Conservation (phyloP, 2,329 filamentous ascomycete genomes). For the Aspergillus luchuensis region DNA sequence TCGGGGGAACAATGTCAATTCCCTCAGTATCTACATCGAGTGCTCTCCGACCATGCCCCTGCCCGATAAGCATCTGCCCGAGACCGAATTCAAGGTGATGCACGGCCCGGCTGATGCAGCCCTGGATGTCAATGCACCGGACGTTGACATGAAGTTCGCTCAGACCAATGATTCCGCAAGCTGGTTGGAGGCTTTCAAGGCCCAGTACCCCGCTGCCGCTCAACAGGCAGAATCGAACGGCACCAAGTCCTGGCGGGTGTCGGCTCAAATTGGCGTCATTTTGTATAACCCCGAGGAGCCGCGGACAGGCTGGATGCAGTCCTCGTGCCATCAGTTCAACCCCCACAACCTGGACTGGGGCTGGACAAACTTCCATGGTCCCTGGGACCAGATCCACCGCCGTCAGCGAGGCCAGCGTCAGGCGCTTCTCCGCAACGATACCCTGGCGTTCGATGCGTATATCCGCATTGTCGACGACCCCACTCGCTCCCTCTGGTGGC, state of each 20-base stretch:
- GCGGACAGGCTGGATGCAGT: constrained; percentile 58
- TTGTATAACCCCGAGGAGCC: constrained; percentile 66
- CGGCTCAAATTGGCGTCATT: constrained; percentile 64
- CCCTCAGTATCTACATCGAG: constrained; percentile 63
- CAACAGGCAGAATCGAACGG: constrained; percentile 11
- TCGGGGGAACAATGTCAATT: constrained; percentile 60
- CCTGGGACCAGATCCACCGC: constrained; percentile 59
- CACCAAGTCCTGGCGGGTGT: constrained; percentile 47
- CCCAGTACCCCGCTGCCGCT: constrained; percentile 27
- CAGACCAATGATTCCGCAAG: constrained; percentile 30
- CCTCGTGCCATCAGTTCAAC: constrained; percentile 62
- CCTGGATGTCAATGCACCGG: constrained; percentile 34
- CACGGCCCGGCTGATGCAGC: constrained; percentile 40
- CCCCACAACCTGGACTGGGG: constrained; percentile 62
- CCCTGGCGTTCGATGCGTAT: constrained; percentile 63
- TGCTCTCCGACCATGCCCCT: constrained; percentile 55
- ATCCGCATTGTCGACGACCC: constrained; percentile 63
- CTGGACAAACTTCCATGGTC: constrained; percentile 63
- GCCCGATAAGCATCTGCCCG: constrained; percentile 39
- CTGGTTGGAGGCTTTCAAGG: constrained; percentile 37
- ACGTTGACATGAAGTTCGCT: constrained; percentile 34
- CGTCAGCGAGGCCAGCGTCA: constrained; percentile 61
- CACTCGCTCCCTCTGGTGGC: constrained; percentile 63
- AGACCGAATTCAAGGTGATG: constrained; percentile 45
- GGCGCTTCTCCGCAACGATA: constrained; percentile 62